Conservation (phyloP, 768 basidiomycete genomes). For the Lactifluus volemus region DNA sequence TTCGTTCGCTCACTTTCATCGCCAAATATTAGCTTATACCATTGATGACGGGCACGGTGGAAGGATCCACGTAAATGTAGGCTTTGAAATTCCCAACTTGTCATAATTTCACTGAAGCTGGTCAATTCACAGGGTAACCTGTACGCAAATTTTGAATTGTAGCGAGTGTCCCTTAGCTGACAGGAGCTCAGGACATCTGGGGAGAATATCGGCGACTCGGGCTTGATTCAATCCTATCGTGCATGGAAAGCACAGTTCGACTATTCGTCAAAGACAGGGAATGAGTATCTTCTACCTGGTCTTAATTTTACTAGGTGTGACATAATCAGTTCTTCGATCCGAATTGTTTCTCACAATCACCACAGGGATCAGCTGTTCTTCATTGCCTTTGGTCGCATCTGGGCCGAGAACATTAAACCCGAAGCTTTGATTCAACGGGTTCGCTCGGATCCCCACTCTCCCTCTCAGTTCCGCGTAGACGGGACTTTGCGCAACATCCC, state of each 20-base stretch:
- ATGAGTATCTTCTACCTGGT: constrained; percentile 76
- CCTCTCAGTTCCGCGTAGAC: constrained; percentile 67
- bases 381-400: constrained; percentile 81
- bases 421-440: constrained; percentile 73
- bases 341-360: background rate
- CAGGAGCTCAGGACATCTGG: constrained; percentile 59
- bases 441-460: constrained; percentile 85
- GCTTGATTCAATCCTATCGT: constrained; percentile 76
- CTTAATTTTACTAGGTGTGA: constrained; percentile 61
- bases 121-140: constrained; percentile 52
- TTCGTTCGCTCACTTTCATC: background rate
- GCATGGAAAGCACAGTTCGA: constrained; percentile 83
- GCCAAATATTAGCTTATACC: constrained; percentile 48
- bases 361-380: constrained; percentile 89
- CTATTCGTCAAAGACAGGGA: constrained; percentile 45
- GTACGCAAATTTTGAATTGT: constrained; percentile 32
- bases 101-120: constrained; percentile 1
- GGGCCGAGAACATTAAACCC: constrained; percentile 75
- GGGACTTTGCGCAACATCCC: constrained; percentile 84
- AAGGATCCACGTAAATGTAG: constrained; percentile 75
- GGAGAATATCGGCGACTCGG: constrained; percentile 85
- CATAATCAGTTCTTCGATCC: background rate
- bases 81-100: constrained; percentile 23
- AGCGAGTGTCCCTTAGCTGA: background rate
- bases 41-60: constrained; percentile 83